A percentile compares a stretch with the other conserved stretches of the same genome.
Conservation (phyloP, 2,329 filamentous ascomycete genomes). For the Colletotrichum australisinense region DNA sequence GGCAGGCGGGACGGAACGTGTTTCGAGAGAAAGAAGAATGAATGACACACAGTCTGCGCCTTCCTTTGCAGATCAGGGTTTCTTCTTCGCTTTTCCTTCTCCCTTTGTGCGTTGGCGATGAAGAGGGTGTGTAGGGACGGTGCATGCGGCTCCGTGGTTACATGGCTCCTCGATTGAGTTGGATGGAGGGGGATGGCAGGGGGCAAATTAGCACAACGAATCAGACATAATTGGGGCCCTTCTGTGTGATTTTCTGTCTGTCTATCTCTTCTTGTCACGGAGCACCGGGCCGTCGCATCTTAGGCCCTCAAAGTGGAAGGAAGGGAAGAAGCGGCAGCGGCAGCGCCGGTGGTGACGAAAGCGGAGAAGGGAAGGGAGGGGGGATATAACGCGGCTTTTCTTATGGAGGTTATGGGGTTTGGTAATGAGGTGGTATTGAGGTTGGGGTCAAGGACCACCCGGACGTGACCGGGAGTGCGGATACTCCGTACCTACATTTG, state of each 20-base stretch:
- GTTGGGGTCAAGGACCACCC: neutral
- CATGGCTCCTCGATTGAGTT: neutral
- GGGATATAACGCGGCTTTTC: neutral
- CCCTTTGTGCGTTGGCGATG: too few species aligned
- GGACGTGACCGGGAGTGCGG: too few species aligned
- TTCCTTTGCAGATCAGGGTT: neutral
- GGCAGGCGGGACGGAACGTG: neutral
- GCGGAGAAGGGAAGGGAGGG: neutral
- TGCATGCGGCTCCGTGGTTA: conserved; percentile 20
- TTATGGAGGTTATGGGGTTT: neutral
- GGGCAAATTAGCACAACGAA: neutral
- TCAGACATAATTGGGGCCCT: neutral
- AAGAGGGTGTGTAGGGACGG: neutral
- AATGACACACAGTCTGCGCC: neutral
- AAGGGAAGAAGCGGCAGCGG: neutral
- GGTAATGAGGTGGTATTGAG: neutral
- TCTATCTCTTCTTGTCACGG: neutral
- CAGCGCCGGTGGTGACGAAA: neutral
- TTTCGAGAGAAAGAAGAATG: neutral
- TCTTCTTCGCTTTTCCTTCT: neutral
- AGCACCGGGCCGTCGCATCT: conserved; percentile 33
- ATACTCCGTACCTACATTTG: neutral
- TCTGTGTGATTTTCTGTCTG: neutral
- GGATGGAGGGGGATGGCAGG: neutral
- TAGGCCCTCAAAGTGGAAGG: conserved; percentile 1